These are phyloP conservation scores for Tephrocybe sp. DNA, from an alignment of 768 basidiomycete species.

Conservation along the genomic window DNA sequence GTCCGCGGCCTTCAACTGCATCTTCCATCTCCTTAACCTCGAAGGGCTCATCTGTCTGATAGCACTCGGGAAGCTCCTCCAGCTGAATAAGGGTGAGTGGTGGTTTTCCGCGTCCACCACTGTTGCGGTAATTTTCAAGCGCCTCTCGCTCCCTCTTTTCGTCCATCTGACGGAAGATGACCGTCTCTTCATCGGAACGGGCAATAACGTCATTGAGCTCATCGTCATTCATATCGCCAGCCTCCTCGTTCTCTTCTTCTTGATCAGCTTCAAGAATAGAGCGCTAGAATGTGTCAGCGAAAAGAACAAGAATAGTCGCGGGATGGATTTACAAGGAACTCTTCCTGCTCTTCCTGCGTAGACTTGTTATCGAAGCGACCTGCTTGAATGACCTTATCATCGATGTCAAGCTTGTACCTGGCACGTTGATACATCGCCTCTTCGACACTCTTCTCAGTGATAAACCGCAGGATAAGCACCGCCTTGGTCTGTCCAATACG, in stretches of 20 bases:
- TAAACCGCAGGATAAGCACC: constrained; percentile 93
- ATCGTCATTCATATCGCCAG: constrained; percentile 90
- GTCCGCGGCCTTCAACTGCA: constrained; percentile 78
- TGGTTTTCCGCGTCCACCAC: constrained; percentile 76
- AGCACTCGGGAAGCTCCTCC: constrained; percentile 91
- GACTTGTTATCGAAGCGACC: constrained; percentile 99
- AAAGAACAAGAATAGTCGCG: constrained; percentile 7
- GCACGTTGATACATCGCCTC: constrained; percentile 97
- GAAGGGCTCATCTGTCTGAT: constrained; percentile 82
- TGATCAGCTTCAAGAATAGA: constrained; percentile 90
- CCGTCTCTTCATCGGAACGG: constrained; percentile 76
- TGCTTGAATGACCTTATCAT: constrained; percentile 99
- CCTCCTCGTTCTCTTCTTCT: constrained; percentile 87
- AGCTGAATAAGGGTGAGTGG: constrained; percentile 78
- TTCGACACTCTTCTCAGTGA: constrained; percentile 97
- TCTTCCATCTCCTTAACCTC: constrained; percentile 61
- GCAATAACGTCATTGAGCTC: constrained; percentile 94
- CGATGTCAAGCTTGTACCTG: constrained; percentile 94
- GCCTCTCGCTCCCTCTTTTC: constrained; percentile 70
- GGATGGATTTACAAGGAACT: constrained; percentile 71
- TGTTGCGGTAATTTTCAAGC: constrained; percentile 64
- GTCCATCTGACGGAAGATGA: constrained; percentile 83
- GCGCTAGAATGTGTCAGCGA: constrained; percentile 46
- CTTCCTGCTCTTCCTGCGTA: constrained; percentile 96
- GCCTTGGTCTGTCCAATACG: constrained; percentile 99